Conservation (phyloP, 345 rosid genomes). For the Excoecaria agallocha region DNA sequence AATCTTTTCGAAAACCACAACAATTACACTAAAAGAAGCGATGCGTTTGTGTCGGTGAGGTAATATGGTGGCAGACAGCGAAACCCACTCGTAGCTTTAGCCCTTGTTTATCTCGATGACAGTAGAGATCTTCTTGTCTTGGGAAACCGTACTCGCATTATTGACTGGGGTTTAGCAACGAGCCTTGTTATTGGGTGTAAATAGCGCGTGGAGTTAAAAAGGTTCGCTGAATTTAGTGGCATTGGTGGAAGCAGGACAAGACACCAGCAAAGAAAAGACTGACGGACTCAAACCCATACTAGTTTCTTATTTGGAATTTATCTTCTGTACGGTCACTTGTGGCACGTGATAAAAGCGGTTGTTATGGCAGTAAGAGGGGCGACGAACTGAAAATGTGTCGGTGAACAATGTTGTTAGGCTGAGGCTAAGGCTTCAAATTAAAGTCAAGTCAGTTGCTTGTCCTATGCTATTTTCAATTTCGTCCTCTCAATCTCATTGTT, state of each 20-base stretch:
- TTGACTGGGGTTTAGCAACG: background rate
- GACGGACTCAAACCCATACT: background rate
- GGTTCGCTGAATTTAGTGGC: background rate
- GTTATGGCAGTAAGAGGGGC: background rate
- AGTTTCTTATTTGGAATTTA: too few species aligned
- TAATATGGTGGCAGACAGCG: background rate
- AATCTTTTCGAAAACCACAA: too few species aligned
- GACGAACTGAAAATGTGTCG: constrained; percentile 11
- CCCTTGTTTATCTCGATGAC: background rate
- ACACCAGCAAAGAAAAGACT: background rate
- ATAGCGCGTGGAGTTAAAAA: background rate
- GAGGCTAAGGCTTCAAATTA: too few species aligned
- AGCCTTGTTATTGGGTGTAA: background rate
- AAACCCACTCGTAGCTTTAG: background rate
- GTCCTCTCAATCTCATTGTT: too few species aligned
- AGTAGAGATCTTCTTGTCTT: background rate
- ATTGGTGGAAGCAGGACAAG: background rate
- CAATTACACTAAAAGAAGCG: background rate
- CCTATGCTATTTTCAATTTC: too few species aligned
- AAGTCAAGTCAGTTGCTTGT: too few species aligned
- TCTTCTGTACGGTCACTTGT: constrained; percentile 18
- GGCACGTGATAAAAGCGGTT: constrained; percentile 33
- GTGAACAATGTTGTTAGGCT: background rate
- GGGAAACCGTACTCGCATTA: background rate
- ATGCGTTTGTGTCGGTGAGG: constrained; percentile 20